Evolutionary conservation across 306 rosid genomes (phyloP).

Genomic region (Dryas octopetala): DNA sequence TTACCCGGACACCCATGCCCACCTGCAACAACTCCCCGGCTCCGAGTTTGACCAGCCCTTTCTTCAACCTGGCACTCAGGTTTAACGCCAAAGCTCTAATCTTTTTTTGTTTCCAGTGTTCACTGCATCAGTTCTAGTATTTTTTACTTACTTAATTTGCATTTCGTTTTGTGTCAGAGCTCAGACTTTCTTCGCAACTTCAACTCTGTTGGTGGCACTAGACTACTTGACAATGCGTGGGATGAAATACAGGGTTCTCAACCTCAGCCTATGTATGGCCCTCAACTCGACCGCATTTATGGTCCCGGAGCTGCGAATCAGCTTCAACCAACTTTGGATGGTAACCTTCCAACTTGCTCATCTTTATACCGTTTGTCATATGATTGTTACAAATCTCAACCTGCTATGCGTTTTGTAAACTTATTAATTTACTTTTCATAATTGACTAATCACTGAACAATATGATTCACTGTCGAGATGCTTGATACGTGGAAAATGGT

Average conservation of each 20-base stretch:
- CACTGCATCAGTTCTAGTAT: too few relatives aligned
- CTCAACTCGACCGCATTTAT: conserved; percentile 34
- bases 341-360: conserved; percentile 24
- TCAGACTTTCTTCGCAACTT: conserved; percentile 70
- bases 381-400: not conserved
- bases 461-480: not conserved
- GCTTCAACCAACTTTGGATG: conserved; percentile 67
- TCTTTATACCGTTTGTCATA: not conserved
- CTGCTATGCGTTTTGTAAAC: not conserved
- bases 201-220: conserved; percentile 52
- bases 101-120: not conserved
- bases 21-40: conserved; percentile 53
- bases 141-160: not conserved
- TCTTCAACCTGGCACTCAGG: conserved; percentile 61
- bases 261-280: conserved; percentile 28
- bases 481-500: not conserved
- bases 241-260: conserved; percentile 58
- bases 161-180: conserved; percentile 40
- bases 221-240: conserved; percentile 79
- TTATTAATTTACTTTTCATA: not conserved
- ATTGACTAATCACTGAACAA: not conserved
- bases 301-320: conserved; percentile 37
- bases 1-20: conserved; percentile 28
- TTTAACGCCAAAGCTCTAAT: conserved; percentile 9
- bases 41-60: conserved; percentile 70